A percentile compares a stretch with the other conserved stretches of the same genome.
Evolutionary conservation across 805 yeast species (phyloP).

Genomic region (Wickerhamiella nectarea): DNA sequence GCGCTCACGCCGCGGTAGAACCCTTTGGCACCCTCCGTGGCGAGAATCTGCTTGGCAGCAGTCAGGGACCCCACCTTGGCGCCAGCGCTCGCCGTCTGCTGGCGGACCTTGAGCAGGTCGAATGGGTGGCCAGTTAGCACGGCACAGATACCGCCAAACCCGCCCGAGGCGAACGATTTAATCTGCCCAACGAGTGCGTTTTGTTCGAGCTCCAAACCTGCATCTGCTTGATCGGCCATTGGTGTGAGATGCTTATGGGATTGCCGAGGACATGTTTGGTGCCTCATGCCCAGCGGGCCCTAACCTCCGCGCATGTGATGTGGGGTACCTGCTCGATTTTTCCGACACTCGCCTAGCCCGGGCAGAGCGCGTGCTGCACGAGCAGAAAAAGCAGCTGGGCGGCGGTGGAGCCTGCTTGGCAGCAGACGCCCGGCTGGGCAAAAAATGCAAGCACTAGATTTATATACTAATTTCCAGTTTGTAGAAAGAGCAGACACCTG

Average conservation of each 20-base stretch:
- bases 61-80: slow-evolving; percentile 48
- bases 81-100: slow-evolving; percentile 49
- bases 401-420: too few species aligned
- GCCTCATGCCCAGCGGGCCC: neutral
- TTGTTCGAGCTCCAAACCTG: slow-evolving; percentile 14
- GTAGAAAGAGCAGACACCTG: too few species aligned
- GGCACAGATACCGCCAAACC: slow-evolving; percentile 93
- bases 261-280: neutral
- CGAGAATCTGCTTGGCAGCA: slow-evolving; percentile 57
- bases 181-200: slow-evolving; percentile 48
- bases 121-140: slow-evolving; percentile 95
- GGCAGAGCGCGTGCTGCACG: too few species aligned
- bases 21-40: slow-evolving; percentile 64
- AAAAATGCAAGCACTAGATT: too few species aligned
- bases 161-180: slow-evolving; percentile 84
- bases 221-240: slow-evolving; percentile 17
- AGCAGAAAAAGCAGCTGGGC: too few species aligned
- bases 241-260: neutral
- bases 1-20: slow-evolving; percentile 90
- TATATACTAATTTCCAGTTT: too few species aligned
- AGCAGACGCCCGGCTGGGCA: too few species aligned
- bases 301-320: slow-evolving; percentile 1
- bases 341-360: too few species aligned
- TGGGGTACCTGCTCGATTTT: neutral
- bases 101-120: slow-evolving; percentile 80